A percentile compares a stretch with the other conserved stretches of the same genome.
Evolutionary conservation across 768 basidiomycete genomes (phyloP).

Genomic region (Auricularia auricula-judae): DNA sequence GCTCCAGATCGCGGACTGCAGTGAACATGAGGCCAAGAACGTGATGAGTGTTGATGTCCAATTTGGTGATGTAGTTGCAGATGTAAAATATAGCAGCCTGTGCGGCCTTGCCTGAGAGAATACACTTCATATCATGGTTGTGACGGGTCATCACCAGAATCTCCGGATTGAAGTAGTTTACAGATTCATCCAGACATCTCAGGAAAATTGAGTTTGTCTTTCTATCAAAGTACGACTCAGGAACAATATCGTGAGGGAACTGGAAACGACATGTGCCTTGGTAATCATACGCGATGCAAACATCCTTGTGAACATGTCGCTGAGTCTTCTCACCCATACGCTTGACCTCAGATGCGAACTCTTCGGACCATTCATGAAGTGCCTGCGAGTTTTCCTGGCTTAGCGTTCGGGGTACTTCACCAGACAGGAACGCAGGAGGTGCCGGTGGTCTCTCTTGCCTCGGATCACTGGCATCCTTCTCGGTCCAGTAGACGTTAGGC

Average conservation of each 20-base stretch:
- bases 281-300: conserved; percentile 24
- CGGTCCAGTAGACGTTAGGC: conserved; percentile 15
- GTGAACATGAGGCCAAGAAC: conserved; percentile 16
- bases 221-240: conserved; percentile 18
- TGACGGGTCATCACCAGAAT: conserved; percentile 24
- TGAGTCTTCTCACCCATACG: conserved; percentile 15
- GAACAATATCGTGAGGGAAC: conserved; percentile 23
- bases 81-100: conserved; percentile 28
- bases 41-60: conserved; percentile 18
- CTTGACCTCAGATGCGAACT: conserved; percentile 12
- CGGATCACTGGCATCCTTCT: conserved; percentile 12
- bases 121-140: conserved; percentile 26
- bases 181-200: conserved; percentile 15
- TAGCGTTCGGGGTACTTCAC: too few species aligned
- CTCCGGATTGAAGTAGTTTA: conserved; percentile 24
- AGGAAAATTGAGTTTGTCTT: conserved; percentile 22
- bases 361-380: conserved; percentile 7
- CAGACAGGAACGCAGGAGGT: conserved; percentile 2
- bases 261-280: conserved; percentile 18
- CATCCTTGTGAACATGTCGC: conserved; percentile 9
- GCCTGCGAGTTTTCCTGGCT: too few species aligned
- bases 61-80: conserved; percentile 26
- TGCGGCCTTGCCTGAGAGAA: conserved; percentile 22
- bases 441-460: conserved; percentile 14
- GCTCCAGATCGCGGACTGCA: conserved; percentile 10